Evolutionary conservation across 768 basidiomycete species (phyloP).

Genomic region (Suillus spraguei): DNA sequence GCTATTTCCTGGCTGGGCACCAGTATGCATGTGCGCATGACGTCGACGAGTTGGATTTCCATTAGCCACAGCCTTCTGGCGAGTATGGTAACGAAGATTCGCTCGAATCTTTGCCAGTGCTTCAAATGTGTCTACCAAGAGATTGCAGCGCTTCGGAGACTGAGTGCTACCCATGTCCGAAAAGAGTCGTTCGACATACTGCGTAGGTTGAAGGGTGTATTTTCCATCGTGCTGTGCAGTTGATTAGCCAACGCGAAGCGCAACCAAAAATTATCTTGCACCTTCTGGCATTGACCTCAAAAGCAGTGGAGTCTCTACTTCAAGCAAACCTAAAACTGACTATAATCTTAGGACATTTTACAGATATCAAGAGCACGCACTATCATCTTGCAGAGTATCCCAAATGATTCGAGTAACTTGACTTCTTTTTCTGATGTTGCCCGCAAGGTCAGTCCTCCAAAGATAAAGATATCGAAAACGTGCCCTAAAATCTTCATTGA

Average conservation of each 20-base stretch:
- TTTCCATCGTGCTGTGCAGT: conserved; percentile 19
- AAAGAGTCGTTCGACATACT: no score
- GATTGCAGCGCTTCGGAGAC: no score
- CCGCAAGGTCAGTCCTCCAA: conserved; percentile 68
- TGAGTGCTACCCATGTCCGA: no score
- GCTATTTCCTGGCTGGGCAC: no score
- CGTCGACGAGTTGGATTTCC: no score
- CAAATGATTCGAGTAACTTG: conserved; percentile 80
- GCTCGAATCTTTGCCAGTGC: no score
- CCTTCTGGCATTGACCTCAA: conserved; percentile 94
- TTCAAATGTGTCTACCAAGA: no score
- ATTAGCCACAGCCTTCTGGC: no score
- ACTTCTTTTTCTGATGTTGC: conserved; percentile 82
- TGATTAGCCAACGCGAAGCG: conserved; percentile 56
- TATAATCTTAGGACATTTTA: conserved; percentile 11
- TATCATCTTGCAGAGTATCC: conserved; percentile 69
- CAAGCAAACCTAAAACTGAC: conserved; percentile 69
- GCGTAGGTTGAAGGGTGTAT: conserved; percentile 52
- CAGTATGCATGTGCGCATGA: no score
- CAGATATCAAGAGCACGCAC: conserved; percentile 41
- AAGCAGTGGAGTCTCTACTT: conserved; percentile 92
- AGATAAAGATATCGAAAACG: conserved; percentile 90
- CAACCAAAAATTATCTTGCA: conserved; percentile 92
- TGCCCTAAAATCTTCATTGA: conserved; percentile 84
- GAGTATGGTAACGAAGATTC: no score